A percentile compares a stretch with the other conserved stretches of the same genome.
Evolutionary conservation across 2,329 filamentous ascomycete genomes (phyloP).

Genomic region (Fonsecaea multimorphosa): DNA sequence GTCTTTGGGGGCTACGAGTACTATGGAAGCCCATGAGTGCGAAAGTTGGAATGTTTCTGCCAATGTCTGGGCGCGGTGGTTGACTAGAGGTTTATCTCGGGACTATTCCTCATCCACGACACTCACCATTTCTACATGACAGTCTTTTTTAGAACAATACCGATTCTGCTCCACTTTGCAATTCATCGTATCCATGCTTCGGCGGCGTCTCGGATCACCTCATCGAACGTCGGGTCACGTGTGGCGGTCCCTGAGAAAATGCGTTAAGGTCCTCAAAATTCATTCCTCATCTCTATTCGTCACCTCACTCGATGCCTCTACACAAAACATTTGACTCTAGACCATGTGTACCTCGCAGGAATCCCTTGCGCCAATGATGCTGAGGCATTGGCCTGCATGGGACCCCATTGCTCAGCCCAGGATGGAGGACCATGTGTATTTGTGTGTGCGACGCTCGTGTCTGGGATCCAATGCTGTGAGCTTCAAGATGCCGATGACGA

Average conservation of each 20-base stretch:
- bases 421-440: neutral
- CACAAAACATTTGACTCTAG: neutral
- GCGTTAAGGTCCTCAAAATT: conserved; percentile 27
- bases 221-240: neutral
- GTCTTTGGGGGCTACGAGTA: neutral
- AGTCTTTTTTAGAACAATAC: neutral
- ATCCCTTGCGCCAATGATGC: conserved; percentile 13
- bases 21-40: neutral
- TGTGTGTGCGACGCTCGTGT: neutral
- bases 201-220: neutral
- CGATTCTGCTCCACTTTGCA: neutral
- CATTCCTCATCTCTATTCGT: conserved; percentile 7
- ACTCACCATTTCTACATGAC: neutral
- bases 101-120: neutral
- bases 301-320: conserved; percentile 5
- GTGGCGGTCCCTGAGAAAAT: neutral
- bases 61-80: neutral
- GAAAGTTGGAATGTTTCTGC: neutral
- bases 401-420: neutral
- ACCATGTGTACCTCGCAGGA: neutral
- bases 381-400: neutral
- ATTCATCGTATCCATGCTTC: neutral
- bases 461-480: neutral
- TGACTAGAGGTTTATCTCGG: neutral
- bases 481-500: conserved; percentile 1